Conservation (phyloP, 345 rosid species). For the Rhizophora apiculata region DNA sequence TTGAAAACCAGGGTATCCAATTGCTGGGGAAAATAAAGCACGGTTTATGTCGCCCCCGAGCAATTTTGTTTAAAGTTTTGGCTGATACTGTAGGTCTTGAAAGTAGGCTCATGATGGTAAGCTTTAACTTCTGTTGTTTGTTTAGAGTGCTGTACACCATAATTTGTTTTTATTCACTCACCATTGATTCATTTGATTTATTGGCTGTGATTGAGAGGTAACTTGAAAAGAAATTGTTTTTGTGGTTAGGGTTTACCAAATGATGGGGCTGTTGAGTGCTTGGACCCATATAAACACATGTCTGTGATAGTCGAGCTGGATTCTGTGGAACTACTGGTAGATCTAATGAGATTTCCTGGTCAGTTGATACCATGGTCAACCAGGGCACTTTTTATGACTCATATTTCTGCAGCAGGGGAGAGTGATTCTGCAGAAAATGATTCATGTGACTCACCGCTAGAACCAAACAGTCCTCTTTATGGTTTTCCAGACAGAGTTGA, state of each 20-base stretch:
- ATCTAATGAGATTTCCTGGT: conserved; percentile 98
- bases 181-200: too few species aligned
- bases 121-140: conserved; percentile 26
- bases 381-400: conserved; percentile 83
- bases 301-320: conserved; percentile 82
- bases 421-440: conserved; percentile 99
- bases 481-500: conserved; percentile 68
- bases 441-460: conserved; percentile 97
- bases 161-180: too few species aligned
- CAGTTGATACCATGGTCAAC: conserved; percentile 81
- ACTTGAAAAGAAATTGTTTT: conserved; percentile 4
- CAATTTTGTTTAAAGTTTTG: conserved; percentile 87
- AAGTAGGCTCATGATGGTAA: conserved; percentile 93
- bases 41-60: conserved; percentile 89
- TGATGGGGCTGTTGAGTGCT: conserved; percentile 78
- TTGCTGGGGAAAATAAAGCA: conserved; percentile 92
- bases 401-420: conserved; percentile 93
- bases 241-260: conserved; percentile 76
- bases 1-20: conserved; percentile 75
- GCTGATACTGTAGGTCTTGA: conserved; percentile 94
- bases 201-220: not conserved
- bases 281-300: conserved; percentile 76
- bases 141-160: too few species aligned
- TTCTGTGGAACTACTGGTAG: conserved; percentile 86
- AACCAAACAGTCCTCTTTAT: conserved; percentile 96